Percentiles rank a stretch among this genome's conserved stretches.
phyloP scores from a whole-genome alignment of 2,329 filamentous ascomycete genomes.

The Neopestalotiopsis rosae region DNA sequence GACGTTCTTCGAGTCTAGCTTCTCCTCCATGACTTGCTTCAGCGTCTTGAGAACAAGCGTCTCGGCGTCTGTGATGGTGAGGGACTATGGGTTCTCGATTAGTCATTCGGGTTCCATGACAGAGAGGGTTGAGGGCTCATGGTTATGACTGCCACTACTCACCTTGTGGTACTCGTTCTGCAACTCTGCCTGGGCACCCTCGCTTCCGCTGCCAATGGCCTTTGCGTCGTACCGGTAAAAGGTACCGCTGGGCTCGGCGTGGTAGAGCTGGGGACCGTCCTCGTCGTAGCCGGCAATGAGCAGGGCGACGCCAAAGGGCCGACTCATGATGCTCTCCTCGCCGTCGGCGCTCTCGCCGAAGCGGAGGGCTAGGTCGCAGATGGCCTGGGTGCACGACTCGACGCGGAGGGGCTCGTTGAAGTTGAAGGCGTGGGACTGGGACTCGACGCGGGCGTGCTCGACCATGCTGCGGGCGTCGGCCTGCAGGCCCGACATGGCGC shows the following conservation, averaged over 20 bases:
- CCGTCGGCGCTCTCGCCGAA: constrained; percentile 98
- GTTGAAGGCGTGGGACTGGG: constrained; percentile 96
- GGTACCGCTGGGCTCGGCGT: constrained; percentile 95
- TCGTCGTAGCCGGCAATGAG: constrained; percentile 97
- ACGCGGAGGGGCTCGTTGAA: constrained; percentile 94
- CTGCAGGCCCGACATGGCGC: constrained; percentile 97
- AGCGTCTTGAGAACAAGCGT: constrained; percentile 95
- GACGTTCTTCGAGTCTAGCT: constrained; percentile 97
- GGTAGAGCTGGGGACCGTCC: constrained; percentile 95
- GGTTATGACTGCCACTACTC: constrained; percentile 21
- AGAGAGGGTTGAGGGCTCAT: not conserved
- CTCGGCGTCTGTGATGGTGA: constrained; percentile 92
- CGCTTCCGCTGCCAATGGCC: constrained; percentile 95
- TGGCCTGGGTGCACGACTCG: constrained; percentile 98
- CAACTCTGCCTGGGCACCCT: constrained; percentile 95
- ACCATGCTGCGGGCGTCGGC: constrained; percentile 97
- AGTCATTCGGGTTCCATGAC: not conserved
- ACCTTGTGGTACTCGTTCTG: constrained; percentile 98
- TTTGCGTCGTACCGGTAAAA: constrained; percentile 99
- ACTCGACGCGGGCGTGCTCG: constrained; percentile 97
- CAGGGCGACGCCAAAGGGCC: constrained; percentile 95
- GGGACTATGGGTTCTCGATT: constrained; percentile 59
- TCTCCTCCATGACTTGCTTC: constrained; percentile 99
- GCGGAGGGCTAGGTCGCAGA: constrained; percentile 93
- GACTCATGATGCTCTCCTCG: constrained; percentile 98